phyloP scores from a whole-genome alignment of 768 basidiomycete genomes.

The Strobilomyces confusus region DNA sequence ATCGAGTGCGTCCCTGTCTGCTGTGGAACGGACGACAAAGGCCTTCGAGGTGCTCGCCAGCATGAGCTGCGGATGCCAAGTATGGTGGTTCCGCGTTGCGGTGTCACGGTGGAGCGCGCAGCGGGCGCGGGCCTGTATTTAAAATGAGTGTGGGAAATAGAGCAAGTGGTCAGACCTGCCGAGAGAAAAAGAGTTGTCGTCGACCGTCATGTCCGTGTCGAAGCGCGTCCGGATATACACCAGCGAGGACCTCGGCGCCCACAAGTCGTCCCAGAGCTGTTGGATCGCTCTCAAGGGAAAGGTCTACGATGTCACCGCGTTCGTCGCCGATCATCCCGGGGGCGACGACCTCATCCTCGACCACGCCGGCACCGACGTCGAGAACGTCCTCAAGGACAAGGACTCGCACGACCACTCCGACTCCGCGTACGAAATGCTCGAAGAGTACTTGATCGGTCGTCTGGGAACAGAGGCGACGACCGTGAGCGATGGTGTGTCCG shows the following conservation, averaged over 20 bases:
- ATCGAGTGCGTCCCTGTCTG: neutral
- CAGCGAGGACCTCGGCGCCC: slow-evolving; percentile 64
- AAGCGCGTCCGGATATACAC: slow-evolving; percentile 73
- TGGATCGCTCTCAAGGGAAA: slow-evolving; percentile 80
- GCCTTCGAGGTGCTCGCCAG: too few species aligned
- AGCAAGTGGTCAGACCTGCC: slow-evolving; percentile 7
- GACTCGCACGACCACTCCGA: slow-evolving; percentile 86
- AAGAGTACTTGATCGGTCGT: slow-evolving; percentile 82
- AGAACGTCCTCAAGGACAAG: slow-evolving; percentile 72
- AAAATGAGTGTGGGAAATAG: too few species aligned
- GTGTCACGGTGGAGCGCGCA: too few species aligned
- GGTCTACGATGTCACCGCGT: slow-evolving; percentile 86
- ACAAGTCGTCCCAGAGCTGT: slow-evolving; percentile 59
- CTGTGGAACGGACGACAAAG: neutral
- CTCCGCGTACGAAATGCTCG: slow-evolving; percentile 87
- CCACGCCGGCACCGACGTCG: slow-evolving; percentile 83
- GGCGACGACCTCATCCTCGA: slow-evolving; percentile 87
- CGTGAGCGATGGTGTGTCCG: slow-evolving; percentile 69
- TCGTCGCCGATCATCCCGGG: slow-evolving; percentile 88
- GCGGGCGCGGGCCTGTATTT: too few species aligned
- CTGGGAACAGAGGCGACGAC: slow-evolving; percentile 70
- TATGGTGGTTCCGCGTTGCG: slow-evolving; percentile 13
- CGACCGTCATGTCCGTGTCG: slow-evolving; percentile 45
- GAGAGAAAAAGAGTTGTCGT: neutral
- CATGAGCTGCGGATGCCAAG: too few species aligned